Conservation (phyloP, 23 red algal species). For the Agarophyton chilense region DNA sequence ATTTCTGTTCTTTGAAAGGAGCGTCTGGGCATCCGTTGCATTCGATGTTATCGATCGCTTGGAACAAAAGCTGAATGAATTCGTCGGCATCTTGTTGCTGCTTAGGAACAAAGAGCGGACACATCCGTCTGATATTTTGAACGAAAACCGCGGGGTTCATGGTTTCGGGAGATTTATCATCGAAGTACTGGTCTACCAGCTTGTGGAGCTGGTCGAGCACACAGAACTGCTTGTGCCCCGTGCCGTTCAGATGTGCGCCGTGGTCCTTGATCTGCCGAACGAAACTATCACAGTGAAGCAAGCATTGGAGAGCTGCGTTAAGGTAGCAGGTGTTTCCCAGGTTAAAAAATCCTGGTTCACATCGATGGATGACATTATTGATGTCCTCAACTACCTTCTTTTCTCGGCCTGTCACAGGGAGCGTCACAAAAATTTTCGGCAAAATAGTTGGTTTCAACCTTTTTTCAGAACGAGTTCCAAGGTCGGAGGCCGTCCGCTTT, state of each 20-base stretch:
- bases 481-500: no score
- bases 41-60: background rate
- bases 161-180: background rate
- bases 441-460: no score
- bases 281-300: background rate
- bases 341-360: conserved; percentile 15
- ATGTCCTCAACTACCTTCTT: background rate
- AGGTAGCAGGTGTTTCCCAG: background rate
- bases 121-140: background rate
- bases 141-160: background rate
- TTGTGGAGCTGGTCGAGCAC: background rate
- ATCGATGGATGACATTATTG: background rate
- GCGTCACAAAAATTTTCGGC: background rate
- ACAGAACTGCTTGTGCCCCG: background rate
- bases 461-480: no score
- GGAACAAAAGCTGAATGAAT: background rate
- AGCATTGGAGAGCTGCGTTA: background rate
- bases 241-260: background rate
- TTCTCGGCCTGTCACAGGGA: background rate
- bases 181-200: background rate
- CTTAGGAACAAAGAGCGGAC: background rate
- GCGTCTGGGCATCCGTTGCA: background rate
- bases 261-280: background rate
- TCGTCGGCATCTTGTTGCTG: conserved; percentile 9
- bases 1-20: background rate